Percentiles rank a stretch among this genome's conserved stretches.
Evolutionary conservation across 306 rosid species (phyloP).

Genomic region (Dalbergia cultrata): DNA sequence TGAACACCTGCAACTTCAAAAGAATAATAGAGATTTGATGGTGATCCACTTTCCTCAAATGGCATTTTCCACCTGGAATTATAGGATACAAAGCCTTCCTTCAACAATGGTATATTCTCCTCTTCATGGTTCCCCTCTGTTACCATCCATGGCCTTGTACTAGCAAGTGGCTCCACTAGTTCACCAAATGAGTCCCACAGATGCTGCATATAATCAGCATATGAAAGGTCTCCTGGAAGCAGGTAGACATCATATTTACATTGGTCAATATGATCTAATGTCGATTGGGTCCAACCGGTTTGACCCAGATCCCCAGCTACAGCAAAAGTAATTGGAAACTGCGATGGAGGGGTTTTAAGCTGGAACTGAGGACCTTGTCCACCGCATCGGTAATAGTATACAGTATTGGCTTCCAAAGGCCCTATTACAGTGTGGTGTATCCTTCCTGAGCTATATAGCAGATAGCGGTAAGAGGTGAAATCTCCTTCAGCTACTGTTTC

Average conservation of each 20-base stretch:
- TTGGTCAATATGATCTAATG: slow-evolving; percentile 75
- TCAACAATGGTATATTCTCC: slow-evolving; percentile 68
- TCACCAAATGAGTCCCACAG: slow-evolving; percentile 89
- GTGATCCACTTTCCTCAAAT: slow-evolving; percentile 83
- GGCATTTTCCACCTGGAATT: slow-evolving; percentile 99
- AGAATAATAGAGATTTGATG: slow-evolving; percentile 92
- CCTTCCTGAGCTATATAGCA: slow-evolving; percentile 82
- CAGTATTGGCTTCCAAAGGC: slow-evolving; percentile 72
- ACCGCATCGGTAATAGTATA: slow-evolving; percentile 85
- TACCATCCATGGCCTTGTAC: slow-evolving; percentile 98
- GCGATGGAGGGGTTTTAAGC: slow-evolving; percentile 87
- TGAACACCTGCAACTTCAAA: slow-evolving; percentile 87
- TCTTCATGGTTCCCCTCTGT: slow-evolving; percentile 93
- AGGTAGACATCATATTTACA: slow-evolving; percentile 86
- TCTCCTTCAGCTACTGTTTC: slow-evolving; percentile 73
- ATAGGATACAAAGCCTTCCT: slow-evolving; percentile 76
- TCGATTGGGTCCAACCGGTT: slow-evolving; percentile 95
- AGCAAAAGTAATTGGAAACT: slow-evolving; percentile 81
- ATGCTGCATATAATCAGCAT: slow-evolving; percentile 85
- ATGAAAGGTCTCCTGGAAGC: slow-evolving; percentile 96
- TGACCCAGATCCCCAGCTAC: slow-evolving; percentile 97
- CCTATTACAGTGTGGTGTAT: slow-evolving; percentile 96
- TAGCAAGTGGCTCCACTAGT: slow-evolving; percentile 93
- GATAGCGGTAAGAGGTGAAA: slow-evolving; percentile 72
- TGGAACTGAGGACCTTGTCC: slow-evolving; percentile 79